phyloP scores from a whole-genome alignment of 805 yeast species.

The Pichia cabralensis region DNA sequence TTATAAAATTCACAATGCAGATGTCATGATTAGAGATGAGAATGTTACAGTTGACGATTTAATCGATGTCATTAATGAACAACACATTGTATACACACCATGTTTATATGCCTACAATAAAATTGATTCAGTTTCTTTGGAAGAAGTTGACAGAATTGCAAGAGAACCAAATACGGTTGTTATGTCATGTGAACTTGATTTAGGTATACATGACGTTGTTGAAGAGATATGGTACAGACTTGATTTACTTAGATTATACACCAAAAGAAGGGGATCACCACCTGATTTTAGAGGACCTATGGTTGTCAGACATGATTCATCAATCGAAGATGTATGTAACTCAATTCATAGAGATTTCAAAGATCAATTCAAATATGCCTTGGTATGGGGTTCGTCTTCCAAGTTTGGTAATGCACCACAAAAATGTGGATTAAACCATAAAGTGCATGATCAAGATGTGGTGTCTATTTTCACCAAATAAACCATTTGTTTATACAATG shows the following conservation, averaged over 20 bases:
- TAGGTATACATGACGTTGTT: conserved; percentile 79
- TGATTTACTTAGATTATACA: conserved; percentile 68
- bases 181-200: conserved; percentile 81
- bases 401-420: conserved; percentile 81
- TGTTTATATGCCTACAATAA: conserved; percentile 93
- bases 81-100: conserved; percentile 78
- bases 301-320: conserved; percentile 73
- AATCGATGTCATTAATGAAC: conserved; percentile 83
- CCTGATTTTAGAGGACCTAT: conserved; percentile 86
- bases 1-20: conserved; percentile 87
- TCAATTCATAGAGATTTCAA: conserved; percentile 89
- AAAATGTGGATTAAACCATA: conserved; percentile 83
- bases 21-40: conserved; percentile 82
- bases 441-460: conserved; percentile 87
- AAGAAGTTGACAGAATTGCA: conserved; percentile 88
- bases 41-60: conserved; percentile 85
- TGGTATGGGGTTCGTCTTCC: conserved; percentile 94
- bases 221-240: conserved; percentile 92
- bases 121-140: conserved; percentile 89
- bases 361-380: conserved; percentile 83
- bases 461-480: conserved; percentile 83
- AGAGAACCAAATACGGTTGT: conserved; percentile 89
- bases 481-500: too few species aligned
- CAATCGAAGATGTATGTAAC: conserved; percentile 83
- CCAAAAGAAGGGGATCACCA: conserved; percentile 73